These are phyloP conservation scores for Coemansia sp. DNA, from an alignment of 192 early-diverging fungal species.

Conservation along the genomic window DNA sequence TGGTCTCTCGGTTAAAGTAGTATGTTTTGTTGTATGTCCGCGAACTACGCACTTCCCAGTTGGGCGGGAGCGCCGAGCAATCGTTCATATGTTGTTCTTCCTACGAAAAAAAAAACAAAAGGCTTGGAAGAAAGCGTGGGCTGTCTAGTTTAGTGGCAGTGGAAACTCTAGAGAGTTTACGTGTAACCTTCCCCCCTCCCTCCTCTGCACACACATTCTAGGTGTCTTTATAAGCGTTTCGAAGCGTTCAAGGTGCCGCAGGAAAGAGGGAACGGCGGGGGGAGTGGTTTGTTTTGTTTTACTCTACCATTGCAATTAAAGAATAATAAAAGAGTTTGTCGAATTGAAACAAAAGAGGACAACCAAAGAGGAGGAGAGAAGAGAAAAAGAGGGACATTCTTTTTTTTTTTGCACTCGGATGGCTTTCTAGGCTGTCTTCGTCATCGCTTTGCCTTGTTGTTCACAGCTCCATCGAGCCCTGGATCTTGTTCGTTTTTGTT, in stretches of 20 bases:
- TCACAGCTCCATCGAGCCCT: neutral
- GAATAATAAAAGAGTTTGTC: neutral
- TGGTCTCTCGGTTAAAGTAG: conserved; percentile 73
- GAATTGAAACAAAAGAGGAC: neutral
- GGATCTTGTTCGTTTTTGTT: no score
- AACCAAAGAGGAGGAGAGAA: neutral
- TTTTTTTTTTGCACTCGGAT: no score
- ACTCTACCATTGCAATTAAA: neutral
- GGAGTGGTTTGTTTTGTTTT: neutral
- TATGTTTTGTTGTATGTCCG: conserved; percentile 66
- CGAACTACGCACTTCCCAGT: conserved; percentile 72
- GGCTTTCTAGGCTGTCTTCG: no score
- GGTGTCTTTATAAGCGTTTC: neutral
- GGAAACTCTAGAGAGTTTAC: no score
- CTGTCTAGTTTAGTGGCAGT: neutral
- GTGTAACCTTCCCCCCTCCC: no score
- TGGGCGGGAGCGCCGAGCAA: conserved; percentile 55
- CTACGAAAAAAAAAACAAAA: neutral
- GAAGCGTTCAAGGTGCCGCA: neutral
- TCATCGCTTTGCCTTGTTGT: no score
- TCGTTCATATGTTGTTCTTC: neutral
- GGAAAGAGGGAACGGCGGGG: neutral
- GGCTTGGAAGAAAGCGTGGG: neutral
- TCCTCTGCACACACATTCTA: no score
- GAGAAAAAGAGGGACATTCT: neutral